phyloP scores from a whole-genome alignment of 768 basidiomycete species.

The Phaeotremella fagi region DNA sequence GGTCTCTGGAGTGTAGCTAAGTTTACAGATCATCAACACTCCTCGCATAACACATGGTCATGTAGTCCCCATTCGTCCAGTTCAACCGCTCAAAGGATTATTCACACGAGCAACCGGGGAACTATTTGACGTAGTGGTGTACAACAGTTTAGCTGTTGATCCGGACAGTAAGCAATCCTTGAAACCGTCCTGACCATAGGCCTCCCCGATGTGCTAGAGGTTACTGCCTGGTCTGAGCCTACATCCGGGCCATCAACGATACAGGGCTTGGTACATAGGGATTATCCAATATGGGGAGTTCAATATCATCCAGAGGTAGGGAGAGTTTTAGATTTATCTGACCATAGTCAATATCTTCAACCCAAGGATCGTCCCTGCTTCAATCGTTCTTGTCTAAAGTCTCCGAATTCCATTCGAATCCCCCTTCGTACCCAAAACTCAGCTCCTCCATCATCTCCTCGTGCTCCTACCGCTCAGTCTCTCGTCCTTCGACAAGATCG shows the following conservation, averaged over 20 bases:
- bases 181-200: conserved; percentile 11
- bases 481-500: conserved; percentile 27
- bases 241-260: conserved; percentile 18
- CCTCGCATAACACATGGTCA: conserved; percentile 46
- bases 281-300: conserved; percentile 43
- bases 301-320: conserved; percentile 48
- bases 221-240: conserved; percentile 41
- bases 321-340: not conserved
- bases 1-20: conserved; percentile 1
- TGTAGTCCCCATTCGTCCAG: conserved; percentile 38
- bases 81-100: conserved; percentile 16
- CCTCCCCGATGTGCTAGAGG: conserved; percentile 38
- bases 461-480: conserved; percentile 34
- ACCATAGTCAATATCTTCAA: conserved; percentile 43
- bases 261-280: conserved; percentile 36
- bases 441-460: conserved; percentile 16
- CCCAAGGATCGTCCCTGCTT: conserved; percentile 31
- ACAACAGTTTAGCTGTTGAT: conserved; percentile 46
- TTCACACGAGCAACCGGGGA: conserved; percentile 21
- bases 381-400: conserved; percentile 35
- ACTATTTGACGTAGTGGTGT: conserved; percentile 43
- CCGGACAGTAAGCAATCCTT: conserved; percentile 18
- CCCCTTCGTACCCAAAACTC: conserved; percentile 27
- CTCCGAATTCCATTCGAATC: conserved; percentile 20
- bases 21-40: conserved; percentile 40